A percentile compares a stretch with the other conserved stretches of the same genome.
Evolutionary conservation across 345 rosid species (phyloP).

Genomic region (Noccaea bulbosa): DNA sequence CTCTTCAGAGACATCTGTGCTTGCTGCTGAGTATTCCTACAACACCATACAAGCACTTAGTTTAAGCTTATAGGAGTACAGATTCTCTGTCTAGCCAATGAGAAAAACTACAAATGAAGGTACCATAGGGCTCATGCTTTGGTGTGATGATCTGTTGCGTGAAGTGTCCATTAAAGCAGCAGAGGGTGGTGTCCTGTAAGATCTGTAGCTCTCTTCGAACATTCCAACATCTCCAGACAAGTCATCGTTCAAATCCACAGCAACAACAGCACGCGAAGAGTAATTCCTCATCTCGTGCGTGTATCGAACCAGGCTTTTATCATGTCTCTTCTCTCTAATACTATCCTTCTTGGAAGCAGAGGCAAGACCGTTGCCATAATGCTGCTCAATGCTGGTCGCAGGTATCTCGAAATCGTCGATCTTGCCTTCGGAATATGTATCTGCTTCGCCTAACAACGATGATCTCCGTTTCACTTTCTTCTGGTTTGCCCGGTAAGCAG

Average conservation of each 20-base stretch:
- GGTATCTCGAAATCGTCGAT: constrained; percentile 72
- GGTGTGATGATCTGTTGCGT: constrained; percentile 64
- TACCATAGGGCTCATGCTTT: constrained; percentile 54
- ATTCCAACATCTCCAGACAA: constrained; percentile 56
- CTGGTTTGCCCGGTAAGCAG: constrained; percentile 79
- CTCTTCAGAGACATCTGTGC: constrained; percentile 71
- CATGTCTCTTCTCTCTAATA: constrained; percentile 54
- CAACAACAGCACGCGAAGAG: constrained; percentile 43
- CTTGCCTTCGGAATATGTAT: constrained; percentile 66
- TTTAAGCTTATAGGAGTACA: background rate
- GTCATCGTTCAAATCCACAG: constrained; percentile 56
- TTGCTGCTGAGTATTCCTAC: constrained; percentile 78
- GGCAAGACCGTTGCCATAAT: constrained; percentile 42
- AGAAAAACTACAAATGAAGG: background rate
- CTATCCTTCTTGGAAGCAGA: constrained; percentile 50
- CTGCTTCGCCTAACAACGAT: constrained; percentile 56
- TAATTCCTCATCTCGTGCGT: constrained; percentile 60
- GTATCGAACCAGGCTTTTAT: constrained; percentile 46
- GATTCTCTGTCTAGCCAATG: background rate
- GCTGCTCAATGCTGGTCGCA: constrained; percentile 46
- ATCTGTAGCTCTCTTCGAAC: constrained; percentile 65
- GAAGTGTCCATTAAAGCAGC: constrained; percentile 63
- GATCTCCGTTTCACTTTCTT: constrained; percentile 76
- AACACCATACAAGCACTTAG: constrained; percentile 30
- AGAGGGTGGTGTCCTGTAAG: constrained; percentile 58